Base-by-base conservation (phyloP, 148 eudicot genomes). In the Rheum nobile region DNA sequence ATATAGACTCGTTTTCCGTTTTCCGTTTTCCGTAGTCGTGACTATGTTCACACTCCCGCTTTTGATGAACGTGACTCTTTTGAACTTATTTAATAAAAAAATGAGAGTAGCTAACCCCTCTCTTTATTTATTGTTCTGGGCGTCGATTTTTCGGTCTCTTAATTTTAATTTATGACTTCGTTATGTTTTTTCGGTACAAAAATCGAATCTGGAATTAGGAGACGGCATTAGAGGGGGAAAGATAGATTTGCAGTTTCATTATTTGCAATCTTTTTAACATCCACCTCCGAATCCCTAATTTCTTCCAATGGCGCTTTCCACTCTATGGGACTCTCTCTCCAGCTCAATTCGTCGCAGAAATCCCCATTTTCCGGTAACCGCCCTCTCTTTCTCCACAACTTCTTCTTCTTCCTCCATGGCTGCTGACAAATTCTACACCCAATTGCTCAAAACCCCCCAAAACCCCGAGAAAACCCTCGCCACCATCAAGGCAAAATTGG, bases 381-480 rank as follows among this genome's bases (percentile, higher is more conserved):
- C 70, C 22, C 8, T 65, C 9, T 65, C 38, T 1, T 37, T 65
- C 70, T 65, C 70, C 39, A 65, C 31, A 67, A 52, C 67, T 73
- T 41, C 76, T 46, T 47, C 76, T 34, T 38, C 80, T 8, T 50
- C 80, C 59, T 79, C 82, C 39, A 65, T 65, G 37, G 74, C 85
- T 34, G 84, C 90, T 1, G 84, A 84, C 37, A 71, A 78, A 46
- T 85, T 77, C 34, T 84, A 79, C 65, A 71, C 78, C 78, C 89
- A 89, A 71, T 75, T 90, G 78, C 74, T 75, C 59, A 79, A 84
- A 43, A 73, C 78, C 77, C 65, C 65, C 63, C 50, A 82, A 70
- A 84, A 87, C 84, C 79, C 84, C 44, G 96, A 90, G 74, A 87
- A 75, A 83, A 71, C 81, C 83, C 85, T 93, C 43, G 55, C 59